phyloP scores from a whole-genome alignment of 2,329 filamentous ascomycete genomes.

The Rhinocladiella mackenziei region DNA sequence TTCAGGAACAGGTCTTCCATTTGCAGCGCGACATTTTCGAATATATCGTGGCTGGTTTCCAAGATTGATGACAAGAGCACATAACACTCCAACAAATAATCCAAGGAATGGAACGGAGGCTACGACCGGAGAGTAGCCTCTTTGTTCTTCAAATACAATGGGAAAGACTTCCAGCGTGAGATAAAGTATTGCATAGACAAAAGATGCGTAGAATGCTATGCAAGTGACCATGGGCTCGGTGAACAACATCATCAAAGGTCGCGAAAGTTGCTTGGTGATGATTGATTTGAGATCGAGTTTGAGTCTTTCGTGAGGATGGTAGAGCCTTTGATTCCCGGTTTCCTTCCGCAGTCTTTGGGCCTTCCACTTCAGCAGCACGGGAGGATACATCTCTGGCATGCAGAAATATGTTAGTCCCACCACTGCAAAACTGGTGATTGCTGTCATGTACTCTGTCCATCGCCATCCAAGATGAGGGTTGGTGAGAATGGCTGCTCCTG shows the following conservation, averaged over 20 bases:
- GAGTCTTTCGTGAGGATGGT: slow-evolving; percentile 45
- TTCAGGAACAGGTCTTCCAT: slow-evolving; percentile 38
- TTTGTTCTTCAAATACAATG: slow-evolving; percentile 41
- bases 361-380: slow-evolving; percentile 40
- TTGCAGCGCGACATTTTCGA: slow-evolving; percentile 23
- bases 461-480: slow-evolving; percentile 42
- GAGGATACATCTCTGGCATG: slow-evolving; percentile 41
- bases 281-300: slow-evolving; percentile 41
- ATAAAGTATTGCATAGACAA: slow-evolving; percentile 48
- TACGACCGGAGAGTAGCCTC: slow-evolving; percentile 42
- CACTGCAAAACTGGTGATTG: slow-evolving; percentile 39
- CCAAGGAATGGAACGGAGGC: slow-evolving; percentile 46
- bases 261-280: slow-evolving; percentile 42
- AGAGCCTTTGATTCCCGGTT: slow-evolving; percentile 39
- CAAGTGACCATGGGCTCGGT: slow-evolving; percentile 48
- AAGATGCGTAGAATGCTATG: slow-evolving; percentile 45
- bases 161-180: slow-evolving; percentile 47
- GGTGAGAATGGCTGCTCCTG: slow-evolving; percentile 39
- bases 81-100: slow-evolving; percentile 44
- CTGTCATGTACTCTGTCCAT: slow-evolving; percentile 46
- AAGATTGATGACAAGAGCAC: slow-evolving; percentile 41
- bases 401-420: slow-evolving; percentile 31
- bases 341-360: slow-evolving; percentile 38
- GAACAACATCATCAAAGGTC: slow-evolving; percentile 44
- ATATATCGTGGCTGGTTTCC: slow-evolving; percentile 42